phyloP scores from a whole-genome alignment of 495 filamentous ascomycete genomes.

The Lasiosphaeris hirsuta region DNA sequence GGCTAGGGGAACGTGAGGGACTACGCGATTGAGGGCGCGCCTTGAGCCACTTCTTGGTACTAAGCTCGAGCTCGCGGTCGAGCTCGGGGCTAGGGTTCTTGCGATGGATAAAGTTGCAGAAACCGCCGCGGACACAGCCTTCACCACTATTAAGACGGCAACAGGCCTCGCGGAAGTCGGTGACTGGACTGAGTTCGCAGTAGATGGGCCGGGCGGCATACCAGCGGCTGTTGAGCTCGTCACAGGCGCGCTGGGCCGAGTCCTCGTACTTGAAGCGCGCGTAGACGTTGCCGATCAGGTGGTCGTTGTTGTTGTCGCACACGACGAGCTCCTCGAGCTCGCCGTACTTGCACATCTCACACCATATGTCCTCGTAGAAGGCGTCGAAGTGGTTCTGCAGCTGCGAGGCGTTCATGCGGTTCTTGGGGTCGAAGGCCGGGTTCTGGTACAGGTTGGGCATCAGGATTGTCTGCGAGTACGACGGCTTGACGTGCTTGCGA shows the following conservation, averaged over 20 bases:
- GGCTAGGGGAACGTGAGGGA: conserved; percentile 67
- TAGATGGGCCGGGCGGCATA: conserved; percentile 97
- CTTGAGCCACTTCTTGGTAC: conserved; percentile 95
- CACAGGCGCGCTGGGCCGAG: conserved; percentile 86
- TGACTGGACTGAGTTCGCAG: conserved; percentile 94
- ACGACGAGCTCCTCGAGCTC: conserved; percentile 87
- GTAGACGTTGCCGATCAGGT: conserved; percentile 98
- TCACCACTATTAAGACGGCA: conserved; percentile 92
- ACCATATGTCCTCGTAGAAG: conserved; percentile 99
- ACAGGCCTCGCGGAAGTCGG: conserved; percentile 97
- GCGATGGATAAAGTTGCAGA: conserved; percentile 98
- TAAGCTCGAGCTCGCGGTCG: conserved; percentile 79
- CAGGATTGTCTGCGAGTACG: conserved; percentile 94
- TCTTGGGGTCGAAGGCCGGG: conserved; percentile 94
- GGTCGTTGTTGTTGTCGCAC: conserved; percentile 96
- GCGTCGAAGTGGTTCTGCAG: conserved; percentile 99
- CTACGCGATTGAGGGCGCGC: conserved; percentile 83
- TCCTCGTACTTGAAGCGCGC: conserved; percentile 99
- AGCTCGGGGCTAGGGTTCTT: conserved; percentile 89
- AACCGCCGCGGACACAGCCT: conserved; percentile 92
- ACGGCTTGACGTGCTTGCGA: conserved; percentile 97
- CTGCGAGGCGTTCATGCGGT: conserved; percentile 90
- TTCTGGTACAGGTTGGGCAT: conserved; percentile 99
- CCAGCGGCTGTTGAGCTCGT: conserved; percentile 91
- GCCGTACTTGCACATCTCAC: conserved; percentile 95